Evolutionary conservation across 345 rosid genomes (phyloP).

Genomic region (Stellera chamaejasme): DNA sequence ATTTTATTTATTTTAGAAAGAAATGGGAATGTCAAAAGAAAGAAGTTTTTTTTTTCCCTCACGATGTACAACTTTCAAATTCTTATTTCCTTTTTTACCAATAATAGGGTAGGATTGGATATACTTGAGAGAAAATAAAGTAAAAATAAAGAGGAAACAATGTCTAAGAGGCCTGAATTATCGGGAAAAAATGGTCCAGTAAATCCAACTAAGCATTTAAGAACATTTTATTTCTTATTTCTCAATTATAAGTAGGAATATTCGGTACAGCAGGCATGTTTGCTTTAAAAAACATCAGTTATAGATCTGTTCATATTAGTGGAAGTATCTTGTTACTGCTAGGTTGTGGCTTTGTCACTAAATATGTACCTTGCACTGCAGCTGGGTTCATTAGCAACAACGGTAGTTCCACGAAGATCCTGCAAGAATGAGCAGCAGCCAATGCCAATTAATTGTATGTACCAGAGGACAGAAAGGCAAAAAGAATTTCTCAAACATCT

Average conservation of each 20-base stretch:
- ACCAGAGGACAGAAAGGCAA: conserved; percentile 4
- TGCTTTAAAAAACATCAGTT: background rate
- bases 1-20: too few relatives aligned
- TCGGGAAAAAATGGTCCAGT: background rate
- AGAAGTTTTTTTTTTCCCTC: too few relatives aligned
- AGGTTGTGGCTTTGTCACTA: background rate
- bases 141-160: background rate
- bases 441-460: background rate
- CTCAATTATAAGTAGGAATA: too few relatives aligned
- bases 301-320: too few relatives aligned
- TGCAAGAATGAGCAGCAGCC: conserved; percentile 18
- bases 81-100: too few relatives aligned
- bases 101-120: too few relatives aligned
- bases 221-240: too few relatives aligned
- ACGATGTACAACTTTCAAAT: too few relatives aligned
- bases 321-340: background rate
- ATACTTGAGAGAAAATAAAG: too few relatives aligned
- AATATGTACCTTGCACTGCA: conserved; percentile 31
- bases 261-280: background rate
- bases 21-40: too few relatives aligned
- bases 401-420: conserved; percentile 44
- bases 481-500: background rate
- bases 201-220: too few relatives aligned
- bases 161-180: background rate
- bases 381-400: conserved; percentile 32